Percentiles rank a stretch among this genome's conserved stretches.
phyloP scores from a whole-genome alignment of 1,284 basidiomycete species.

The Singerocomus inundabilis region DNA sequence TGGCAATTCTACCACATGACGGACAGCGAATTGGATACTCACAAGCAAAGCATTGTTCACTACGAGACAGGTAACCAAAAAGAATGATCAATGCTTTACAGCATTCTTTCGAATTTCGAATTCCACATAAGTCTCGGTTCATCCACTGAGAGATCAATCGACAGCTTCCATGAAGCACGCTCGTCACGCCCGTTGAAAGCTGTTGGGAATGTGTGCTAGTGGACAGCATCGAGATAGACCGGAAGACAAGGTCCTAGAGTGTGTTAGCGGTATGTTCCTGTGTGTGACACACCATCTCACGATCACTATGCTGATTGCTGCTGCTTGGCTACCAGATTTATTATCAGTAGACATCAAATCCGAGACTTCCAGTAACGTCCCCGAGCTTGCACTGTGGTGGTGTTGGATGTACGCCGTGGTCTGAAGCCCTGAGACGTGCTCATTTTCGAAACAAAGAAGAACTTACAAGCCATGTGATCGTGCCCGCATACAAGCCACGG shows the following conservation, averaged over 20 bases:
- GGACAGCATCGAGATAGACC: constrained; percentile 22
- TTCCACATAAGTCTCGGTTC: constrained; percentile 21
- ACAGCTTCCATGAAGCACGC: constrained; percentile 23
- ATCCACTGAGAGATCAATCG: constrained; percentile 26
- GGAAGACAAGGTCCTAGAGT: constrained; percentile 25
- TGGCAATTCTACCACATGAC: neutral
- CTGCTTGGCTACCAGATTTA: constrained; percentile 4
- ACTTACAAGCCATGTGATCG: constrained; percentile 49
- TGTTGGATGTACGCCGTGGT: constrained; percentile 49
- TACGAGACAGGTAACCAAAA: constrained; percentile 33
- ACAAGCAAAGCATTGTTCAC: constrained; percentile 29
- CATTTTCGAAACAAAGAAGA: neutral
- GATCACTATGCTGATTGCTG: constrained; percentile 19
- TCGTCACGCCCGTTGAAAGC: constrained; percentile 18
- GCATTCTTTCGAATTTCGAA: constrained; percentile 32
- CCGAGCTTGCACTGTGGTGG: constrained; percentile 13
- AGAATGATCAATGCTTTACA: constrained; percentile 37
- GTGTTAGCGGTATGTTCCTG: constrained; percentile 9
- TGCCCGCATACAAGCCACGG: constrained; percentile 47
- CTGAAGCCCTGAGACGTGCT: constrained; percentile 34
- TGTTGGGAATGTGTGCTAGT: constrained; percentile 7
- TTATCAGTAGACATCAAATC: neutral
- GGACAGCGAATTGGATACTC: constrained; percentile 8
- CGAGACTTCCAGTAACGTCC: neutral
- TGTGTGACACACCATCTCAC: constrained; percentile 18